Evolutionary conservation across 257 asterid species (phyloP).

Genomic region (Handroanthus guayacan): DNA sequence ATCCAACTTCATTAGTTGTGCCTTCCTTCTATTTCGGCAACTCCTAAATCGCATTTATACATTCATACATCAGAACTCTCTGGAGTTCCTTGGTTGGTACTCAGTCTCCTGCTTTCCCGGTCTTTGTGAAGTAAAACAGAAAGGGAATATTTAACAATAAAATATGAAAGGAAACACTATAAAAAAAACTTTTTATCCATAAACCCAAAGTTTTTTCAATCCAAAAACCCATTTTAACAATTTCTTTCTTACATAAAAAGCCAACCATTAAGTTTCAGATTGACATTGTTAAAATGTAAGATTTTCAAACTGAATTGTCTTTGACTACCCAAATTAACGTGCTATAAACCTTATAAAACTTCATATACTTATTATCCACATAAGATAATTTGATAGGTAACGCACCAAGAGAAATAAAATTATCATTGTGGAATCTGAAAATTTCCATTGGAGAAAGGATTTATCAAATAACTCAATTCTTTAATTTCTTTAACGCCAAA

Average conservation of each 20-base stretch:
- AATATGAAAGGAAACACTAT: neutral
- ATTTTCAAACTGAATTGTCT: neutral
- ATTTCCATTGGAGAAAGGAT: neutral
- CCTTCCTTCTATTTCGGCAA: neutral
- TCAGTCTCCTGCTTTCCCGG: neutral
- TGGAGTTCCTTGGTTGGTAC: neutral
- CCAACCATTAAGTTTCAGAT: neutral
- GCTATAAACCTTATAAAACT: neutral
- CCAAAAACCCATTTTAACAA: neutral
- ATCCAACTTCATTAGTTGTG: neutral
- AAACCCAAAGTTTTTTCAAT: no score
- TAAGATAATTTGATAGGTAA: neutral
- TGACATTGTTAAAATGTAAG: neutral
- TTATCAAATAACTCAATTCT: neutral
- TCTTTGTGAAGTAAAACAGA: neutral
- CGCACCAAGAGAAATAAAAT: no score
- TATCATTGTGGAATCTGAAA: no score
- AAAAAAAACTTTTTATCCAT: neutral
- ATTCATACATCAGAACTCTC: neutral
- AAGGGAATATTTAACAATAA: neutral
- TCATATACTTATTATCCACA: neutral
- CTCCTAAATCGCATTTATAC: neutral
- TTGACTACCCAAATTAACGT: neutral
- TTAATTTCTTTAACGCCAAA: neutral
- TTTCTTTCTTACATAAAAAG: neutral